These are phyloP conservation scores for Breynia disticha DNA, from an alignment of 441 rosid species.

Conservation along the genomic window DNA sequence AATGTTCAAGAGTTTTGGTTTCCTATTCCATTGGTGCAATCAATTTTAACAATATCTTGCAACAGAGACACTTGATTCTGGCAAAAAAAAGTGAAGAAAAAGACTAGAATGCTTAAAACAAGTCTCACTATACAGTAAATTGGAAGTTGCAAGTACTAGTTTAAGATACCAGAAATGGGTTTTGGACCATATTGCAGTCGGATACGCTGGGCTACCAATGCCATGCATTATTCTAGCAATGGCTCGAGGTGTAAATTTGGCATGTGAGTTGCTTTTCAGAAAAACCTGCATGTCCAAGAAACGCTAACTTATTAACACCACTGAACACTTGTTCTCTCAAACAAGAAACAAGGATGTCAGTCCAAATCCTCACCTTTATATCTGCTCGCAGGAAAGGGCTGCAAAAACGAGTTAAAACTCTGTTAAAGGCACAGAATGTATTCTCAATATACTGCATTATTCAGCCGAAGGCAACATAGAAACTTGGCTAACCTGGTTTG, in stretches of 20 bases:
- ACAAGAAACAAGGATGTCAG: constrained; percentile 9
- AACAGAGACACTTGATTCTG: not conserved
- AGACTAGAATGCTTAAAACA: not conserved
- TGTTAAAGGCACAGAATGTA: constrained; percentile 18
- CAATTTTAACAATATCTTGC: constrained; percentile 3
- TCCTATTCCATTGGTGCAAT: constrained; percentile 1
- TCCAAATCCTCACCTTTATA: constrained; percentile 56
- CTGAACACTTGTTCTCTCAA: constrained; percentile 8
- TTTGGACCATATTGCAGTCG: constrained; percentile 62
- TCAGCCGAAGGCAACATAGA: constrained; percentile 8
- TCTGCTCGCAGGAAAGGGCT: constrained; percentile 91
- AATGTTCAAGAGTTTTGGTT: constrained; percentile 13
- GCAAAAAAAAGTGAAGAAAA: not conserved
- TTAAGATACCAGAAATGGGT: constrained; percentile 80
- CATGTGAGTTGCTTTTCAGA: constrained; percentile 64
- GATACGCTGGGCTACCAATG: constrained; percentile 86
- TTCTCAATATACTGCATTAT: not conserved
- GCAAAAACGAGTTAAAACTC: constrained; percentile 30
- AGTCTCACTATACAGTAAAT: not conserved
- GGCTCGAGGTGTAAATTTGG: constrained; percentile 86
- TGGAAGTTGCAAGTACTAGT: not conserved
- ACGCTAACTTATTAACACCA: constrained; percentile 9
- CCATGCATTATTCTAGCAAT: constrained; percentile 92
- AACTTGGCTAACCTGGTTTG: constrained; percentile 37
- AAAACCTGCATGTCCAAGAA: constrained; percentile 52